A percentile compares a stretch with the other conserved stretches of the same genome.
These are phyloP conservation scores for Saussurea involucrata DNA, from an alignment of 129 eudicot genomes.

Conservation along the genomic window DNA sequence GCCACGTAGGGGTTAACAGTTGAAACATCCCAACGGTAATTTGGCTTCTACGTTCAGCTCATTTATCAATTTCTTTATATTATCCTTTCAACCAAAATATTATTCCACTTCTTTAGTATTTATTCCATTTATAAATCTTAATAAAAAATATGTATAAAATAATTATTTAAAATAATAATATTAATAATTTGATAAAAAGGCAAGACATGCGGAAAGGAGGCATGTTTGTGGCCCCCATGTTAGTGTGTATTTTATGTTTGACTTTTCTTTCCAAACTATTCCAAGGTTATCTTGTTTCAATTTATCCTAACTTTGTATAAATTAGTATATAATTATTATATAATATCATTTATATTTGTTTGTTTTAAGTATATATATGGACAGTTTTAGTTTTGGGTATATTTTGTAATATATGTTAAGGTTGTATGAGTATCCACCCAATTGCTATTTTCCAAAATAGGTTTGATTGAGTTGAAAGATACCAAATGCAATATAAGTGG, in stretches of 20 bases:
- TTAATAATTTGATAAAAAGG: constrained; percentile 8
- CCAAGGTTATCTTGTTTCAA: constrained; percentile 22
- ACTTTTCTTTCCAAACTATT: constrained; percentile 1
- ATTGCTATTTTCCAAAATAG: not conserved
- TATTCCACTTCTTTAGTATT: not conserved
- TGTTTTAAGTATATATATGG: not conserved
- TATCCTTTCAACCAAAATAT: constrained; percentile 16
- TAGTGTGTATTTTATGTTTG: constrained; percentile 17
- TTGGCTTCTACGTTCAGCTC: constrained; percentile 50
- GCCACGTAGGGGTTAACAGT: constrained; percentile 26
- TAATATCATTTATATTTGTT: not conserved
- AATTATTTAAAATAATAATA: not conserved
- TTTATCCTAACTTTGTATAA: not conserved
- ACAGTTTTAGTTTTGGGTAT: not conserved
- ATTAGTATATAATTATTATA: not conserved
- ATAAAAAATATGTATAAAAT: not conserved
- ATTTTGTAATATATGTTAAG: not conserved
- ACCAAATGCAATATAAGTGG: not conserved
- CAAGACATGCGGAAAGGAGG: constrained; percentile 26
- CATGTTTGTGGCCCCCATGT: constrained; percentile 42
- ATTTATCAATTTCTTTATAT: not conserved
- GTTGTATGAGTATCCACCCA: not conserved
- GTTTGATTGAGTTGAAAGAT: constrained; percentile 11
- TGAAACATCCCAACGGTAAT: constrained; percentile 30
- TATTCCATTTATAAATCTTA: not conserved